A percentile compares a stretch with the other conserved stretches of the same genome.
Conservation (phyloP, 352 stramenopile genomes). For the Phytophthora rubi region DNA sequence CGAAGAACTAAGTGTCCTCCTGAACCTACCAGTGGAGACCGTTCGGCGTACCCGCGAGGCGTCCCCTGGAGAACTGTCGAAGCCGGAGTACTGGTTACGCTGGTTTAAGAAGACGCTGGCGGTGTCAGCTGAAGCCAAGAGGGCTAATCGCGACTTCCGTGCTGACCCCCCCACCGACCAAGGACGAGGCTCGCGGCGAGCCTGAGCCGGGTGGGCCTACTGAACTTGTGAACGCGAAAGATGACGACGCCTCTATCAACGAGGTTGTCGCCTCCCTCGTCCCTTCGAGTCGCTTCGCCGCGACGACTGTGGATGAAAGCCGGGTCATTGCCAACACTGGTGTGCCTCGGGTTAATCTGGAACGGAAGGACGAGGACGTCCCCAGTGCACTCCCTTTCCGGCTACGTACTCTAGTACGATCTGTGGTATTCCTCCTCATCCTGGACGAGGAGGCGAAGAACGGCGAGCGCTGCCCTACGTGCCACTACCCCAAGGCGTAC, state of each 20-base stretch:
- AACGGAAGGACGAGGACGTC: background rate
- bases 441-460: background rate
- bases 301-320: background rate
- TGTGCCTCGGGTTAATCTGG: background rate
- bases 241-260: background rate
- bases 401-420: background rate
- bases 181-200: background rate
- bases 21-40: background rate
- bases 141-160: background rate
- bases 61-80: background rate
- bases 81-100: background rate
- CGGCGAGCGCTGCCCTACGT: background rate
- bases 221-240: background rate
- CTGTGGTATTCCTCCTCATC: background rate
- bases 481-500: background rate
- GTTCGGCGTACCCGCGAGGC: background rate
- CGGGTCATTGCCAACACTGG: background rate
- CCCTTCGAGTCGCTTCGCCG: background rate
- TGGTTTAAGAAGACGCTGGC: background rate
- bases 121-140: background rate
- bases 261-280: background rate
- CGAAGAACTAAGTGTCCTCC: background rate
- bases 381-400: no score
- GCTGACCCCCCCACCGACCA: background rate
- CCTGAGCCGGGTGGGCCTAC: background rate